A percentile compares a stretch with the other conserved stretches of the same genome.
Evolutionary conservation across 1,139 yeast species (phyloP).

Genomic region (Saccharomyces hybrid): DNA sequence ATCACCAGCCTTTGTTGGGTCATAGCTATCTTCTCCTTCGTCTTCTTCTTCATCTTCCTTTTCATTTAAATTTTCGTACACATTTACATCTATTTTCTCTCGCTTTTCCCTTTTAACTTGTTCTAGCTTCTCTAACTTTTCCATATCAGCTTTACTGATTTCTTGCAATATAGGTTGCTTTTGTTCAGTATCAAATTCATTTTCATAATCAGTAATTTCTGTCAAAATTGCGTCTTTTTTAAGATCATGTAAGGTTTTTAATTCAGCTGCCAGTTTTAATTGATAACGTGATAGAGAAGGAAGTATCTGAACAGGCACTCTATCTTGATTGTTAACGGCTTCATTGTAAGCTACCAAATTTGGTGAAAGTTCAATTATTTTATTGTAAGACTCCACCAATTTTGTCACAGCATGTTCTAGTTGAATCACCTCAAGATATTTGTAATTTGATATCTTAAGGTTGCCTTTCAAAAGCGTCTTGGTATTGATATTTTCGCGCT

Average conservation of each 20-base stretch:
- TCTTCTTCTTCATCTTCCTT: slow-evolving; percentile 8
- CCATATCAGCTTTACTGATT: slow-evolving; percentile 15
- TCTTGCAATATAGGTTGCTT: slow-evolving; percentile 20
- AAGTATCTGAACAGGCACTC: slow-evolving; percentile 3
- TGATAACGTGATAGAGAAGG: slow-evolving; percentile 7
- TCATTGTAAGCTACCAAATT: slow-evolving; percentile 39
- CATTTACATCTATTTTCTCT: background rate
- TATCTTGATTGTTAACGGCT: slow-evolving; percentile 35
- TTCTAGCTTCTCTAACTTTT: slow-evolving; percentile 12
- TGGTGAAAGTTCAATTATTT: slow-evolving; percentile 50
- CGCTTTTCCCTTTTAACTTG: background rate
- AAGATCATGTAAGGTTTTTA: slow-evolving; percentile 47
- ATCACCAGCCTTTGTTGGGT: slow-evolving; percentile 10
- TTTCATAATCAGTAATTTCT: slow-evolving; percentile 33
- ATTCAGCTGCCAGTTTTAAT: slow-evolving; percentile 18
- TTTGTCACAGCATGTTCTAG: slow-evolving; percentile 45
- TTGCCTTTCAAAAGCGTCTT: background rate
- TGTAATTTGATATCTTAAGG: slow-evolving; percentile 10
- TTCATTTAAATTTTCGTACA: slow-evolving; percentile 1
- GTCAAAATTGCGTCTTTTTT: slow-evolving; percentile 46
- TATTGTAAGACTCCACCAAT: slow-evolving; percentile 46
- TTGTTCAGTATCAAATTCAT: slow-evolving; percentile 28
- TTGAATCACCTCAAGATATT: slow-evolving; percentile 34
- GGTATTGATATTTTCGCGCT: background rate
- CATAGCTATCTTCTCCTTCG: slow-evolving; percentile 17